A percentile compares a stretch with the other conserved stretches of the same genome.
Conservation (phyloP, 2,329 filamentous ascomycete species). For the Verticillium klebahnii region DNA sequence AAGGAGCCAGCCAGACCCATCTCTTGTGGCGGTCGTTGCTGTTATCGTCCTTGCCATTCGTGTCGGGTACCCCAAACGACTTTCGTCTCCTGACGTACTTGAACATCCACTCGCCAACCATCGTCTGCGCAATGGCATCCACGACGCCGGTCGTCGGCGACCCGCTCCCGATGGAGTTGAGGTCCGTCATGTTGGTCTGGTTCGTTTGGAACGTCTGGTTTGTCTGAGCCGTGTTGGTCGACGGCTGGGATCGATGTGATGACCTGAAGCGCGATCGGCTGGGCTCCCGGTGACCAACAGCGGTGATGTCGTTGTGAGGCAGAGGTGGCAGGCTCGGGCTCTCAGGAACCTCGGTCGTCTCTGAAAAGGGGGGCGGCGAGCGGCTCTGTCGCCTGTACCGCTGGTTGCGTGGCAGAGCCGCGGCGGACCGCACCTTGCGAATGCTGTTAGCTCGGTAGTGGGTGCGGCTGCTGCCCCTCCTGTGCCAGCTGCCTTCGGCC, state of each 20-base stretch:
- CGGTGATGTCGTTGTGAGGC: conserved; percentile 67
- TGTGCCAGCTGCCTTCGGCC: conserved; percentile 48
- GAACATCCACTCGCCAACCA: conserved; percentile 98
- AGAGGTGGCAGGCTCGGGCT: conserved; percentile 70
- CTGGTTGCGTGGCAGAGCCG: conserved; percentile 59
- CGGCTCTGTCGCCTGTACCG: conserved; percentile 49
- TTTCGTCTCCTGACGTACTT: conserved; percentile 85
- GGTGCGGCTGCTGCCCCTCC: conserved; percentile 42
- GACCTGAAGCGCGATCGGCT: conserved; percentile 36
- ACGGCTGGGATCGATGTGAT: conserved; percentile 50
- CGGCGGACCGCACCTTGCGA: conserved; percentile 81
- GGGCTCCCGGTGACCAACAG: conserved; percentile 44
- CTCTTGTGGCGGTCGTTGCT: conserved; percentile 83
- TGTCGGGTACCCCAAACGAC: conserved; percentile 77
- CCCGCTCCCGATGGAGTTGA: conserved; percentile 34
- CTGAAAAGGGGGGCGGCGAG: conserved; percentile 62
- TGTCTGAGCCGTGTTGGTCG: conserved; percentile 44
- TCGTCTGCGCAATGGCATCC: conserved; percentile 94
- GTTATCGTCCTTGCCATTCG: conserved; percentile 60
- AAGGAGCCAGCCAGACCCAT: conserved; percentile 98
- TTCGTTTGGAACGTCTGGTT: conserved; percentile 38
- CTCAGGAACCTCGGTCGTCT: conserved; percentile 62
- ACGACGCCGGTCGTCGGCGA: conserved; percentile 76
- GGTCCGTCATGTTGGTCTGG: conserved; percentile 37
- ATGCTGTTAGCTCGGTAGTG: conserved; percentile 58